Conservation (phyloP, 805 yeast genomes). For the Metschnikowia orientalis region DNA sequence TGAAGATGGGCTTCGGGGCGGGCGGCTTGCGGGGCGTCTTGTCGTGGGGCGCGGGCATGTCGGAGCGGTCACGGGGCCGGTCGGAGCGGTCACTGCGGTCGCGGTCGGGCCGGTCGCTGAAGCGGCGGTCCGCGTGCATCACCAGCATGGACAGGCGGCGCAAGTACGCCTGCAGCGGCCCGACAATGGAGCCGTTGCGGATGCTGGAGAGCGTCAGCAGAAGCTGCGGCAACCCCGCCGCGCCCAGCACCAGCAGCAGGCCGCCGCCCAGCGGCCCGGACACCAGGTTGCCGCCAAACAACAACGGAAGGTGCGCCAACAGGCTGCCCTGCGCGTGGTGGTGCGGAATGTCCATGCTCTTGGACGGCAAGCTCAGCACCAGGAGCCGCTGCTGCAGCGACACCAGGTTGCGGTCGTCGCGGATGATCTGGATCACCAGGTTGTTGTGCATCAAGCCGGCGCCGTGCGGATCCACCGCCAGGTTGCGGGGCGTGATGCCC, state of each 20-base stretch:
- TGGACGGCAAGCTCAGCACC: slow-evolving; percentile 40
- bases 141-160: slow-evolving; percentile 19
- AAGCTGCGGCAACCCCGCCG: slow-evolving; percentile 31
- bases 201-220: slow-evolving; percentile 35
- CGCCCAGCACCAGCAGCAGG: slow-evolving; percentile 36
- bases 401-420: slow-evolving; percentile 36
- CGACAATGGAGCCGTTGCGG: slow-evolving; percentile 38
- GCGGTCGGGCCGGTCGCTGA: no score
- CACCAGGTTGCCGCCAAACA: slow-evolving; percentile 39
- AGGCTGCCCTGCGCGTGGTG: slow-evolving; percentile 38
- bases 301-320: slow-evolving; percentile 40
- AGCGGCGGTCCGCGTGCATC: slow-evolving; percentile 12
- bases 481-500: slow-evolving; percentile 17
- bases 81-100: no score
- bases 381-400: slow-evolving; percentile 33
- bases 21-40: slow-evolving; percentile 9
- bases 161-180: slow-evolving; percentile 17
- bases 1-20: slow-evolving; percentile 19
- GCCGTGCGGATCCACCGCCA: slow-evolving; percentile 13
- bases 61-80: no score
- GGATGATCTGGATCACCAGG: slow-evolving; percentile 37
- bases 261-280: slow-evolving; percentile 37
- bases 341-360: slow-evolving; percentile 45
- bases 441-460: slow-evolving; percentile 28
- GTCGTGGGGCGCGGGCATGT: slow-evolving; percentile 1